phyloP scores from a whole-genome alignment of 306 rosid genomes.

The Prunus armeniaca region DNA sequence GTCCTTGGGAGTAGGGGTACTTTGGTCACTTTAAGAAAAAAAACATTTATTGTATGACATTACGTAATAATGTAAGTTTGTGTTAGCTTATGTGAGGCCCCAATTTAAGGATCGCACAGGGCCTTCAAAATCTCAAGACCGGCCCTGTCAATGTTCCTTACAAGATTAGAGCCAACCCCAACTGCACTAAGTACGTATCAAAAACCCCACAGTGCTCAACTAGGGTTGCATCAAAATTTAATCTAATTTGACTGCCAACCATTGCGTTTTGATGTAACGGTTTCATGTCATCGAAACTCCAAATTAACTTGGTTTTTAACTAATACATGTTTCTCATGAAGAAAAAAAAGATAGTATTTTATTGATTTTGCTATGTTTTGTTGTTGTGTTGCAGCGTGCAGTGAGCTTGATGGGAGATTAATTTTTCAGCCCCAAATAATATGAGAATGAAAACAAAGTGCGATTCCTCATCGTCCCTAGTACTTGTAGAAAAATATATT shows the following conservation, averaged over 20 bases:
- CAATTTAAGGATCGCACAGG: no score
- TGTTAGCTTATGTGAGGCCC: no score
- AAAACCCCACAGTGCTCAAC: background rate
- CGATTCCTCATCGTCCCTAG: background rate
- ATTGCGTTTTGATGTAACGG: background rate
- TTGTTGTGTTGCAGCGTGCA: constrained; percentile 1
- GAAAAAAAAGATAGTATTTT: no score
- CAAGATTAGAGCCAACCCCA: constrained; percentile 47
- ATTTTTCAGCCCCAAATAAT: background rate
- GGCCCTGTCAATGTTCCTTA: constrained; percentile 52
- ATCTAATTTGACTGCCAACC: background rate
- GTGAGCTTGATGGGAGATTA: background rate
- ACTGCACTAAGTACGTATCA: constrained; percentile 32
- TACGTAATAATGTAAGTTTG: no score
- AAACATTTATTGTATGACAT: no score
- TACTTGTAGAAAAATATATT: background rate
- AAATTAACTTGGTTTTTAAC: no score
- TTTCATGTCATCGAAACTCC: no score
- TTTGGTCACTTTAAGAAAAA: no score
- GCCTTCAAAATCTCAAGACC: no score
- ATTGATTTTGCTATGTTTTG: background rate
- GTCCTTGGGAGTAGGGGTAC: no score
- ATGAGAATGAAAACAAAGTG: background rate
- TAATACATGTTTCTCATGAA: no score
- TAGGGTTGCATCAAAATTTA: background rate